Percentiles rank a stretch among this genome's conserved stretches.
phyloP scores from a whole-genome alignment of 345 rosid genomes.

The Luvunga scandens region DNA sequence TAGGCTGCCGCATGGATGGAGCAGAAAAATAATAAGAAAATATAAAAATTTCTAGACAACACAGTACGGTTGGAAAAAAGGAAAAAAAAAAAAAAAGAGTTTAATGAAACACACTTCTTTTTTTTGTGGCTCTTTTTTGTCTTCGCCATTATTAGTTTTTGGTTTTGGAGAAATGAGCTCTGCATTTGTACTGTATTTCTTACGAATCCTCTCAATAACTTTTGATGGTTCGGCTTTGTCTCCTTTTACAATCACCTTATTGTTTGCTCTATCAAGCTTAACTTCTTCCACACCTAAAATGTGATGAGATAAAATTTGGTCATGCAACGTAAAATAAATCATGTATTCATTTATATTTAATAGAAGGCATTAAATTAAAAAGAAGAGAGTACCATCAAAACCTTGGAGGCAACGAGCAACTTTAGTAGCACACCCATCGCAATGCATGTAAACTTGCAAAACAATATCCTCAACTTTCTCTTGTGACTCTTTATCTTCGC shows the following conservation, averaged over 20 bases:
- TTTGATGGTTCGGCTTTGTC: constrained; percentile 43
- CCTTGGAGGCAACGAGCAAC: constrained; percentile 48
- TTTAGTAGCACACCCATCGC: constrained; percentile 57
- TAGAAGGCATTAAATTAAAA: background rate
- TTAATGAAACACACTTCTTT: constrained; percentile 25
- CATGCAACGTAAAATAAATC: background rate
- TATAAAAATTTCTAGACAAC: constrained; percentile 9
- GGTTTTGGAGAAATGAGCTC: constrained; percentile 55
- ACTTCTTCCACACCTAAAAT: constrained; percentile 54
- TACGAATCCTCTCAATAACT: constrained; percentile 46
- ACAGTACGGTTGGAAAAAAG: background rate
- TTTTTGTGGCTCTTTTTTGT: constrained; percentile 29
- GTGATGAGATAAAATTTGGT: background rate
- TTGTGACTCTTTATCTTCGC: background rate
- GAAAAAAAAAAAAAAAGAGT: background rate
- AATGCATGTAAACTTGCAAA: constrained; percentile 64
- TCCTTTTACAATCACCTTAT: constrained; percentile 49
- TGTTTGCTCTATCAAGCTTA: constrained; percentile 27
- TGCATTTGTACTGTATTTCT: constrained; percentile 46
- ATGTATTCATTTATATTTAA: too few species aligned
- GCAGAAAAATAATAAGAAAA: background rate
- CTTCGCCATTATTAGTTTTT: constrained; percentile 2
- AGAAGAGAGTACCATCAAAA: constrained; percentile 42
- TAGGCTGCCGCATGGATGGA: constrained; percentile 32
- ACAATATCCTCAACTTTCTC: constrained; percentile 20